Percentiles rank a stretch among this genome's conserved stretches.
These are phyloP conservation scores for Solanum chilense DNA, from an alignment of 257 asterid genomes.

Conservation along the genomic window DNA sequence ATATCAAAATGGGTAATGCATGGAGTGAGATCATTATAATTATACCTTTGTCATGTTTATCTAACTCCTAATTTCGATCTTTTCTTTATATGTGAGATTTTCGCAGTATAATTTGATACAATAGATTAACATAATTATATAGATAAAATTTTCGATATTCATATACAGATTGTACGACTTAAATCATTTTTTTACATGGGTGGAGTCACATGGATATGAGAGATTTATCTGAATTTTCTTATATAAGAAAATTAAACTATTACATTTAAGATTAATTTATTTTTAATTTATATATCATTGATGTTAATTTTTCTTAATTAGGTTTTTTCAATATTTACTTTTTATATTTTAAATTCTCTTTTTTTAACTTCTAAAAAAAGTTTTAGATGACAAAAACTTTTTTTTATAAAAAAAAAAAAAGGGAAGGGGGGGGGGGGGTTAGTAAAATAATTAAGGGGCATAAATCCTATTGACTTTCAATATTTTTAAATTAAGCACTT, in stretches of 20 bases:
- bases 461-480: constrained; percentile 46
- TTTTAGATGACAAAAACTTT: too few relatives aligned
- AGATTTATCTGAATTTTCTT: too few relatives aligned
- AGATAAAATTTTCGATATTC: background rate
- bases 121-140: background rate
- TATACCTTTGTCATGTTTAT: too few relatives aligned
- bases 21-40: background rate
- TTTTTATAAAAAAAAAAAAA: too few relatives aligned
- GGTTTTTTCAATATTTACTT: background rate
- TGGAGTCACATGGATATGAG: too few relatives aligned
- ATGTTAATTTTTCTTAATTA: too few relatives aligned
- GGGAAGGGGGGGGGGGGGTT: background rate
- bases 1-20: background rate
- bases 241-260: too few relatives aligned
- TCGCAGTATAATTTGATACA: too few relatives aligned
- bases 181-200: background rate
- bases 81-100: background rate
- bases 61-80: background rate
- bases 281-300: too few relatives aligned
- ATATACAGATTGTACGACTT: too few relatives aligned
- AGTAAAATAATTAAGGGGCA: constrained; percentile 29
- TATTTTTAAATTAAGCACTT: background rate
- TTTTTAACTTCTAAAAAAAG: too few relatives aligned
- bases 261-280: background rate
- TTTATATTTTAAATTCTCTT: too few relatives aligned